A percentile compares a stretch with the other conserved stretches of the same genome.
Conservation (phyloP, 805 yeast genomes). For the Saccharomyces jurei region DNA sequence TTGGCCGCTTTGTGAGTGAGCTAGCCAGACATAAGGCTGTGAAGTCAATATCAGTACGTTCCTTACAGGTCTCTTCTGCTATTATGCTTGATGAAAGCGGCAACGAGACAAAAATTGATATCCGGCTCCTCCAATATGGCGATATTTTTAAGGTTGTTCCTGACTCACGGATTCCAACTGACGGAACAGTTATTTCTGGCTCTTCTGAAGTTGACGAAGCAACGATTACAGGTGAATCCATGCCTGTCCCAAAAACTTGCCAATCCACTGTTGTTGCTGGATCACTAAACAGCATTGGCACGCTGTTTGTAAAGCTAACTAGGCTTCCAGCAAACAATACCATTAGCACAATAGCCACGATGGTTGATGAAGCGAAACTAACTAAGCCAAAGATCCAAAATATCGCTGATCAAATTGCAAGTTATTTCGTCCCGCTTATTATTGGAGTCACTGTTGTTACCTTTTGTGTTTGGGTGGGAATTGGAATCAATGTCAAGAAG, state of each 20-base stretch:
- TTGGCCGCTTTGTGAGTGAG: neutral
- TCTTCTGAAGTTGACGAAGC: slow-evolving; percentile 39
- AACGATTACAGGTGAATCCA: slow-evolving; percentile 38
- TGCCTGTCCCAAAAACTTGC: slow-evolving; percentile 33
- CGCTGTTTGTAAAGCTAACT: slow-evolving; percentile 43
- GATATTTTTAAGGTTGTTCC: neutral
- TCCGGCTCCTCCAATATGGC: neutral
- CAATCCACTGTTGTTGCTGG: slow-evolving; percentile 39
- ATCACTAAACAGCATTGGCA: slow-evolving; percentile 28
- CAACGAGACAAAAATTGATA: neutral
- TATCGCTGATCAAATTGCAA: neutral
- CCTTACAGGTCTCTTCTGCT: slow-evolving; percentile 1
- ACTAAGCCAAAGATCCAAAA: slow-evolving; percentile 68
- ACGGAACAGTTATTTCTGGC: slow-evolving; percentile 34
- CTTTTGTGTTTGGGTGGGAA: neutral
- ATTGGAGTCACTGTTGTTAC: neutral
- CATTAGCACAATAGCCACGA: slow-evolving; percentile 59
- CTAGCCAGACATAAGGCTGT: neutral
- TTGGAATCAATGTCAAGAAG: neutral
- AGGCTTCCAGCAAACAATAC: slow-evolving; percentile 61
- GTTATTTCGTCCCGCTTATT: neutral
- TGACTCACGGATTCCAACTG: slow-evolving; percentile 5
- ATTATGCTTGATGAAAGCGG: neutral
- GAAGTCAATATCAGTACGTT: slow-evolving; percentile 1
- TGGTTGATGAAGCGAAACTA: slow-evolving; percentile 71